Percentiles rank a stretch among this genome's conserved stretches.
Evolutionary conservation across 768 basidiomycete species (phyloP).

Genomic region (Xanthoconium stramineum): DNA sequence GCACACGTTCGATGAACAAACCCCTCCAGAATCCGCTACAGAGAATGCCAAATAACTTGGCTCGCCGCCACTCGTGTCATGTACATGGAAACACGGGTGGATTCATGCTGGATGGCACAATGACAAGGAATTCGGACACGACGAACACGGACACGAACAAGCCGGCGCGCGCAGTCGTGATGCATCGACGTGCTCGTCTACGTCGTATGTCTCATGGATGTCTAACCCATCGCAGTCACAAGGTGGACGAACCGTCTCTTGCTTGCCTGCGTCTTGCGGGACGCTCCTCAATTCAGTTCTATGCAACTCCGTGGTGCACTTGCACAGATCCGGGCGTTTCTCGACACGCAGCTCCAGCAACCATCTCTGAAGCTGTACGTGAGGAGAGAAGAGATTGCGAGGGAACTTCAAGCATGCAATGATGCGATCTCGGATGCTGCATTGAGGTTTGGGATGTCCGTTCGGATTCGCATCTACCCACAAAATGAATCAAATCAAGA

Average conservation of each 20-base stretch:
- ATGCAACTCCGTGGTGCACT: slow-evolving; percentile 42
- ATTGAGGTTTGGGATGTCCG: slow-evolving; percentile 30
- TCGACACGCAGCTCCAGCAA: slow-evolving; percentile 55
- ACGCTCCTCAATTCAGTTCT: slow-evolving; percentile 61
- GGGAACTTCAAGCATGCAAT: slow-evolving; percentile 51
- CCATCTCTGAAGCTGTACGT: slow-evolving; percentile 80
- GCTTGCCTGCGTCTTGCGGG: slow-evolving; percentile 69
- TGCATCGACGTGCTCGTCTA: slow-evolving; percentile 14
- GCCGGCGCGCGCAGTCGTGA: slow-evolving; percentile 8
- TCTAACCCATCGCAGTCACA: slow-evolving; percentile 17
- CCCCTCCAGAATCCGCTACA: too few relatives aligned
- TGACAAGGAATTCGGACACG: slow-evolving; percentile 1
- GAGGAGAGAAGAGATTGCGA: slow-evolving; percentile 64
- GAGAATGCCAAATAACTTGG: neutral
- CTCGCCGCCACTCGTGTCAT: neutral
- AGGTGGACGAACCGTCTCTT: slow-evolving; percentile 61
- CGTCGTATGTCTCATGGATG: slow-evolving; percentile 19
- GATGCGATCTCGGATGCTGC: slow-evolving; percentile 48
- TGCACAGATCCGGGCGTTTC: slow-evolving; percentile 52
- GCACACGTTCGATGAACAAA: too few relatives aligned
- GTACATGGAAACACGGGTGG: neutral
- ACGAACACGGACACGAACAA: neutral
- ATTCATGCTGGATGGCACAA: neutral
- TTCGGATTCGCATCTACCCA: slow-evolving; percentile 54
- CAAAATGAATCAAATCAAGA: slow-evolving; percentile 30